Percentiles rank a stretch among this genome's conserved stretches.
Conservation (phyloP, 1,139 yeast genomes). For the Nakaseomyces sp. region DNA sequence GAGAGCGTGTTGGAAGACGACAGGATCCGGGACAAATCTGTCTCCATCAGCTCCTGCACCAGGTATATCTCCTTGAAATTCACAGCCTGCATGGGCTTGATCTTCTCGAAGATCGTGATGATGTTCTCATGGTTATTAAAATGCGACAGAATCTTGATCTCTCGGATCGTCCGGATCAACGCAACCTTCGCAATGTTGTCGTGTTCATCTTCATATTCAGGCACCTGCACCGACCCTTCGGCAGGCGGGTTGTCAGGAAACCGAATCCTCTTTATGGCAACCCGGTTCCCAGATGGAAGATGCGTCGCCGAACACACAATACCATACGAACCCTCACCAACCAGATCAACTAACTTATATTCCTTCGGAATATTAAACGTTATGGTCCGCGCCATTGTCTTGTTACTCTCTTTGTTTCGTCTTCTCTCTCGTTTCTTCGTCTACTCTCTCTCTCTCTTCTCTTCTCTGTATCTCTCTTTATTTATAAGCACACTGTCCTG, state of each 20-base stretch:
- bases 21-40: conserved; percentile 55
- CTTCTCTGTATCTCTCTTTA: neutral
- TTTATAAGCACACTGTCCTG: too few relatives aligned
- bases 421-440: neutral
- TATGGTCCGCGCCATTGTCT: conserved; percentile 41
- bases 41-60: conserved; percentile 65
- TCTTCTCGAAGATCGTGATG: conserved; percentile 86
- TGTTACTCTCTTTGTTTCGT: too few relatives aligned
- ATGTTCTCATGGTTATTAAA: conserved; percentile 88
- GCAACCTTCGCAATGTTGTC: conserved; percentile 81
- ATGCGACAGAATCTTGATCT: conserved; percentile 75
- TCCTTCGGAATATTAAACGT: conserved; percentile 83
- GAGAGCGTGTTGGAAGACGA: conserved; percentile 32
- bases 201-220: conserved; percentile 4
- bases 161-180: conserved; percentile 83
- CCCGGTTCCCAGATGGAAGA: conserved; percentile 59
- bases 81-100: conserved; percentile 62
- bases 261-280: conserved; percentile 90
- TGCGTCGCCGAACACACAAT: conserved; percentile 89
- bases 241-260: conserved; percentile 5
- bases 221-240: neutral
- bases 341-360: conserved; percentile 71
- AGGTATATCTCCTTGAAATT: conserved; percentile 60
- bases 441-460: neutral
- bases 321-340: conserved; percentile 98